Base-by-base conservation (phyloP, 176 grass and related monocot species). In the Oryza glumipatula region DNA sequence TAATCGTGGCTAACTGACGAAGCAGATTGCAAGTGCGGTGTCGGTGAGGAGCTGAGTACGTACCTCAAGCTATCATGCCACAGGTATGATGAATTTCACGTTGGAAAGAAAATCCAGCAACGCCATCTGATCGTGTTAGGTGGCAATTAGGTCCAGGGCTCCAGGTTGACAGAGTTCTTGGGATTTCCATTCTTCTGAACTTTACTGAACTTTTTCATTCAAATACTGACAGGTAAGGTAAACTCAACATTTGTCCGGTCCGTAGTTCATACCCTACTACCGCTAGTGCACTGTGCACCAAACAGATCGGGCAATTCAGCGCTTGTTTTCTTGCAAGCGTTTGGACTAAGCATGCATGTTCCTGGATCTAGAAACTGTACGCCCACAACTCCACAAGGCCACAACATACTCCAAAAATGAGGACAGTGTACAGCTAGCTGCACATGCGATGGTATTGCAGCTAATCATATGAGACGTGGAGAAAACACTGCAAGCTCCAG, bases 361-460 rank as follows among this genome's bases (percentile, higher is more conserved):
- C 24, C 58, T 68, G 68, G 68, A 87, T 69, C 74, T 74, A 79
- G 84, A 83, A 83, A 26, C 61, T 68, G 46, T 76, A 71, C 83
- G 5, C 11, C 67, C 69, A 36, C 6, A 63, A 63, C 9, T 63
- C n/a, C 58, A 63, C 9, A 23, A 23, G 58, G 58, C 43, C 81
- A 56, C 67, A 81, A 32, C 64, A 21, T 47, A 2, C 69, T 80
- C 69, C 47, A 13, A 46, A 58, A 80, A 77, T 38, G 56, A 45
- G 65, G 82, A 81, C 77, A 73, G 9, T 17, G 60, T 32, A 54
- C 26, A 80, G 16, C 63, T 60, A 74, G 76, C 26, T 43, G 44
- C 81, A 63, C 68, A 79, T 72, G 77, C 45, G 63, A 9, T 47
- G 66, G 61, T 56, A 4, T 49, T 6, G 77, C 28, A 7, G 87